These are phyloP conservation scores for Dictyostelium brefeldianum DNA, from an alignment of 78 protist species.

Conservation along the genomic window DNA sequence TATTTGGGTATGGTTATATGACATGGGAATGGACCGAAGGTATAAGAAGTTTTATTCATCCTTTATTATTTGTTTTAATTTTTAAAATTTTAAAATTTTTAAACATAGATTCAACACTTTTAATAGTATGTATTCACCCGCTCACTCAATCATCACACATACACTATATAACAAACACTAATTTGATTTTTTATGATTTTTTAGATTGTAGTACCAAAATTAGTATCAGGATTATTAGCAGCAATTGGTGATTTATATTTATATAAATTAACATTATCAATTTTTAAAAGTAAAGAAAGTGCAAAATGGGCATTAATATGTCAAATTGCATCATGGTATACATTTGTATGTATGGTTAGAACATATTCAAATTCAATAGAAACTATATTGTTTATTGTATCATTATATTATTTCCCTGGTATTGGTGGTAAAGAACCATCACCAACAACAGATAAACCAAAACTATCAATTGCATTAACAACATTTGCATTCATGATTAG, in stretches of 20 bases:
- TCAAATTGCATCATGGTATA: slow-evolving; percentile 61
- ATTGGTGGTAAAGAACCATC: background rate
- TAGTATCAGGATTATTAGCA: slow-evolving; percentile 52
- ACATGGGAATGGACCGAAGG: slow-evolving; percentile 92
- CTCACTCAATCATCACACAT: too few species aligned
- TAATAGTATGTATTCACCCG: slow-evolving; percentile 45
- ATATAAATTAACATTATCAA: slow-evolving; percentile 34
- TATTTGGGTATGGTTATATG: slow-evolving; percentile 88
- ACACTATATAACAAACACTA: background rate
- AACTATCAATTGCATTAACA: slow-evolving; percentile 40
- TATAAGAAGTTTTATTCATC: slow-evolving; percentile 86
- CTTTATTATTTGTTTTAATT: slow-evolving; percentile 49
- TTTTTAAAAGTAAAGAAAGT: slow-evolving; percentile 32
- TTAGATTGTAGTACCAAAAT: slow-evolving; percentile 74
- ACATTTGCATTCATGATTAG: slow-evolving; percentile 65
- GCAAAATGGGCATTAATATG: slow-evolving; percentile 74
- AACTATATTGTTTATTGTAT: slow-evolving; percentile 46
- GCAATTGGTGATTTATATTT: slow-evolving; percentile 69
- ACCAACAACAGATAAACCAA: background rate
- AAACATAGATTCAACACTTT: slow-evolving; percentile 71
- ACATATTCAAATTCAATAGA: slow-evolving; percentile 87
- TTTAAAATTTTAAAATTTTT: slow-evolving; percentile 52
- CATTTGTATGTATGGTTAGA: slow-evolving; percentile 75
- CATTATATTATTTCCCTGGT: slow-evolving; percentile 74
- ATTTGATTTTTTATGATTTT: too few species aligned